Conservation (phyloP, 352 stramenopile species). For the Peronosclerospora sorghi region DNA sequence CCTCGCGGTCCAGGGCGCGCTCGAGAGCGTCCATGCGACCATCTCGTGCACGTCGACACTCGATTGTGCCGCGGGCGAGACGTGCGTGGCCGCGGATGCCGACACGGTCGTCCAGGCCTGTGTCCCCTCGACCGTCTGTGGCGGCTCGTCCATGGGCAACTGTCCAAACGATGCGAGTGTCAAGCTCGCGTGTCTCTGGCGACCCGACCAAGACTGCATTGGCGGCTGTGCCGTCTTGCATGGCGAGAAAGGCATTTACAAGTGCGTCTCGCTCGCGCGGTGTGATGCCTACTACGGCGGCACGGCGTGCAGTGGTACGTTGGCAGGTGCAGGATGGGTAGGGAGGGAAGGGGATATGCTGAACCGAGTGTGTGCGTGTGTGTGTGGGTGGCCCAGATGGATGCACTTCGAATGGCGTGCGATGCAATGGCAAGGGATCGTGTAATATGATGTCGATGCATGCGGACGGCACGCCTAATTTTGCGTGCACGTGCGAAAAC, state of each 20-base stretch:
- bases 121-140: slow-evolving; percentile 45
- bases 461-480: slow-evolving; percentile 27
- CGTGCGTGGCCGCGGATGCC: slow-evolving; percentile 64
- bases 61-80: slow-evolving; percentile 54
- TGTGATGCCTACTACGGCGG: slow-evolving; percentile 60
- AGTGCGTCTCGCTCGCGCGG: slow-evolving; percentile 66
- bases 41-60: slow-evolving; percentile 48
- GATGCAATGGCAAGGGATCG: slow-evolving; percentile 66
- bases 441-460: slow-evolving; percentile 38
- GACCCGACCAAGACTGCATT: slow-evolving; percentile 13
- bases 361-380: too few relatives aligned
- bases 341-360: too few relatives aligned
- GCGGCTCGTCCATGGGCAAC: slow-evolving; percentile 35
- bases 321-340: too few relatives aligned
- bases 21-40: too few relatives aligned
- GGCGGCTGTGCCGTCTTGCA: slow-evolving; percentile 18
- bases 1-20: too few relatives aligned
- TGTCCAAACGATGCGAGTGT: slow-evolving; percentile 56
- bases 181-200: slow-evolving; percentile 61
- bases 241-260: slow-evolving; percentile 52
- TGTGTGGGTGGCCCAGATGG: too few relatives aligned
- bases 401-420: slow-evolving; percentile 43
- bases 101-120: slow-evolving; percentile 50
- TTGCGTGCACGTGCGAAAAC: slow-evolving; percentile 51
- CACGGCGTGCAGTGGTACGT: slow-evolving; percentile 45